Evolutionary conservation across 2,329 filamentous ascomycete genomes (phyloP), one percentile per base, ranked within the genome.

Genomic region (Tolypocladium tropicale): DNA sequence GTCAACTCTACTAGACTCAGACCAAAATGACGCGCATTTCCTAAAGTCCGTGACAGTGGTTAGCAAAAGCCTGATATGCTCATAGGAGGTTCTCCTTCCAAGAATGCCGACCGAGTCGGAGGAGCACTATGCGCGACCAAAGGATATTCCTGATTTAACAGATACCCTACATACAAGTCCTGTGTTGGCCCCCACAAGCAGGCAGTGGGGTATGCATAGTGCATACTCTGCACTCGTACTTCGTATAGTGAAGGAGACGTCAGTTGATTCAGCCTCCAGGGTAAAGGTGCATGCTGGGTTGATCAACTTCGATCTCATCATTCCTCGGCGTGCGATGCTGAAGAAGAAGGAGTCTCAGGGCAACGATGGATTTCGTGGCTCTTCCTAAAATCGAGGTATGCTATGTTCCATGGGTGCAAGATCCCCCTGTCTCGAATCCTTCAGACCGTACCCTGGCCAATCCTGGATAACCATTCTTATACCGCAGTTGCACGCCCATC

Each of bases 401-500:
- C 11, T 9, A 9, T 2, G 18, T 11, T 32, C 30, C 10, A 34
- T 21, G 23, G n/a, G 34, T 30, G 43, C 12, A 43, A 18, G 16
- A 16, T 6, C 28, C 16, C 4, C 10, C 14, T 12, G 18, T 18
- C 6, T 48, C 16, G 7, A 30, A 30, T 2, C 14, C 23, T 2
- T 48, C 9, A n/a, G n/a, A 6, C n/a, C 46, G 14, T 21, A 10
- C 9, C 2, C 9, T 18, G 43, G 2, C 16, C 14, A 11, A 16
- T 9, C 4, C 43, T 9, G 23, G 16, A 32, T 58, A 52, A 49
- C 51, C 25, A 21, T n/a, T 56, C 52, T 46, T 36, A 46, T 32
- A 37, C 12, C 51, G 52, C 14, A 91, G 85, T 80, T 93, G 54
- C 89, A 94, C 64, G 89, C 89, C 59, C 89, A 94, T 70, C 78